phyloP scores from a whole-genome alignment of 2,329 filamentous ascomycete genomes.

The Aspergillus ochraceoroseus region DNA sequence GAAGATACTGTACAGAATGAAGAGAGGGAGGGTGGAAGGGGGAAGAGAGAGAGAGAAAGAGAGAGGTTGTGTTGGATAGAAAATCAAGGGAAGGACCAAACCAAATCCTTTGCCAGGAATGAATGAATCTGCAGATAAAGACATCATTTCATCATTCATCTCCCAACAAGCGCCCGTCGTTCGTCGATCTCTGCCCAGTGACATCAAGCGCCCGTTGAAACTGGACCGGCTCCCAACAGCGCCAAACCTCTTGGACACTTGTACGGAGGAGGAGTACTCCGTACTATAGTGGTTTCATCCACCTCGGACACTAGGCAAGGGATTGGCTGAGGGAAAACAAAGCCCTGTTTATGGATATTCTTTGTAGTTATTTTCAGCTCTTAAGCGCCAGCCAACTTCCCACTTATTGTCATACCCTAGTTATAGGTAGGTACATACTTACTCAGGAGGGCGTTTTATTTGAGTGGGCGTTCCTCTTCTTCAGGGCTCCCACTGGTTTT shows the following conservation, averaged over 20 bases:
- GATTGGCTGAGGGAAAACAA: constrained; percentile 7
- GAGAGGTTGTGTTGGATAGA: constrained; percentile 3
- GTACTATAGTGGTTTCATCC: constrained; percentile 5
- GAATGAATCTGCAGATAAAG: constrained; percentile 21
- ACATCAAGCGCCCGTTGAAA: constrained; percentile 39
- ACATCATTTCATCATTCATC: constrained; percentile 14
- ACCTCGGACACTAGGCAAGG: background rate
- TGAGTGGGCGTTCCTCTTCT: too few relatives aligned
- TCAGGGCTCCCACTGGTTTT: too few relatives aligned
- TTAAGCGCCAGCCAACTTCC: too few relatives aligned
- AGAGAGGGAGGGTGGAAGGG: background rate
- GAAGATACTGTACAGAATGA: too few relatives aligned
- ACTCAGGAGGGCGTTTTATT: too few relatives aligned
- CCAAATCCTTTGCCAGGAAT: constrained; percentile 8
- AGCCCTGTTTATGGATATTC: background rate
- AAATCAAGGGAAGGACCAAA: constrained; percentile 7
- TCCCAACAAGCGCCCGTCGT: constrained; percentile 16
- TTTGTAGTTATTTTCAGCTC: too few relatives aligned
- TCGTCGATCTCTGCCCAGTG: constrained; percentile 24
- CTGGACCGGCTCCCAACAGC: constrained; percentile 16
- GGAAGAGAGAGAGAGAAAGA: background rate
- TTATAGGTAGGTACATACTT: too few relatives aligned
- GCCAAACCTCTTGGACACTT: too few relatives aligned
- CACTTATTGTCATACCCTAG: too few relatives aligned
- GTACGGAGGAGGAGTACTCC: too few relatives aligned